Conservation (phyloP, 306 rosid genomes). For the Quercus bicolor region DNA sequence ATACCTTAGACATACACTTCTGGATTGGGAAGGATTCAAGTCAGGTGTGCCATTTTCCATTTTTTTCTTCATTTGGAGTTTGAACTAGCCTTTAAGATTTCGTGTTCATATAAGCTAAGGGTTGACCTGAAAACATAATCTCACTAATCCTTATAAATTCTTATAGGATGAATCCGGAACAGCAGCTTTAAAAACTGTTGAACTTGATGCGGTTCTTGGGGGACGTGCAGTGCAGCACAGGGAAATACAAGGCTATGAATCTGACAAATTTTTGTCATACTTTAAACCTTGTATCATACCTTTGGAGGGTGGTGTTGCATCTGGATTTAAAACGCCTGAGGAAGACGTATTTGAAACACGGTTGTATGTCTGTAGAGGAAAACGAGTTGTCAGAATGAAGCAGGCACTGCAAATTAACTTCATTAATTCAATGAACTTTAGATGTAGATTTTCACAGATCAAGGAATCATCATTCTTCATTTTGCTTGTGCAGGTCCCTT, state of each 20-base stretch:
- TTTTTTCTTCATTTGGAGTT: slow-evolving; percentile 12
- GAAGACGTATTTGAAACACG: slow-evolving; percentile 85
- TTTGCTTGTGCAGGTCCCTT: slow-evolving; percentile 72
- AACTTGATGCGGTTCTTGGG: slow-evolving; percentile 87
- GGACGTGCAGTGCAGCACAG: slow-evolving; percentile 98
- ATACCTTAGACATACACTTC: slow-evolving; percentile 83
- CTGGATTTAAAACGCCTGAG: slow-evolving; percentile 78
- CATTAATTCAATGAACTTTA: slow-evolving; percentile 21
- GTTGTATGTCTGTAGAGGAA: slow-evolving; percentile 87
- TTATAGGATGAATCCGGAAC: slow-evolving; percentile 96
- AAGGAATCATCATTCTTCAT: slow-evolving; percentile 21
- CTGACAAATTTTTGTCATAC: slow-evolving; percentile 95
- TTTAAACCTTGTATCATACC: slow-evolving; percentile 98
- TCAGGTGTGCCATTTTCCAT: slow-evolving; percentile 57
- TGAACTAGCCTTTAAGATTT: neutral
- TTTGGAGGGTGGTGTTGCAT: slow-evolving; percentile 84
- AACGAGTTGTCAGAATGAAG: slow-evolving; percentile 97
- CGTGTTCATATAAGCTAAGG: neutral
- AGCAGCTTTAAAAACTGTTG: slow-evolving; percentile 92
- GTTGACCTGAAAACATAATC: slow-evolving; percentile 5
- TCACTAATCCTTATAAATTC: slow-evolving; percentile 14
- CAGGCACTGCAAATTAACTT: slow-evolving; percentile 52
- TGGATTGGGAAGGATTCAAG: slow-evolving; percentile 99
- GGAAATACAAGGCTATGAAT: slow-evolving; percentile 95
- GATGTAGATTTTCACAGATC: slow-evolving; percentile 13